Evolutionary conservation across 2,329 filamentous ascomycete genomes (phyloP).

Genomic region (Cytospora chrysosperma): DNA sequence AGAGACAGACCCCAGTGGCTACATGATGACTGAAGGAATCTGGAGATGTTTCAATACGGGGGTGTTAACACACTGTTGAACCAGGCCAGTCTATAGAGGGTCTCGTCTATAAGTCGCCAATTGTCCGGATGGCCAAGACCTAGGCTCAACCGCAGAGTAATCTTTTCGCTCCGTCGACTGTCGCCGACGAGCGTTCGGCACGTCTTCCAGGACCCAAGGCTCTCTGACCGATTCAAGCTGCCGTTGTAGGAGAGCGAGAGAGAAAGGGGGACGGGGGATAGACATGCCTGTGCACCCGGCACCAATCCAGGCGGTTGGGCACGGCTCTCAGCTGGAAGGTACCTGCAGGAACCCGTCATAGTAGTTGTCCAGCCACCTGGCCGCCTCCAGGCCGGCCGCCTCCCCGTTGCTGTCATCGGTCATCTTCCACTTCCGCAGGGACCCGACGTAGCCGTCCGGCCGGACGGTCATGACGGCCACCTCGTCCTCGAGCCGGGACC

Average conservation of each 20-base stretch:
- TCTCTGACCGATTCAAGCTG: too few relatives aligned
- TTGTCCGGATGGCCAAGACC: neutral
- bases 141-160: neutral
- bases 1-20: too few relatives aligned
- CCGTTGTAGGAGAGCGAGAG: too few relatives aligned
- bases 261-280: too few relatives aligned
- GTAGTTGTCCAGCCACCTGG: slow-evolving; percentile 55
- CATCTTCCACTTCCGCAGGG: slow-evolving; percentile 53
- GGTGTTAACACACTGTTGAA: neutral
- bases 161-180: neutral
- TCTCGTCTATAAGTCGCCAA: neutral
- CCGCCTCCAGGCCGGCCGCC: slow-evolving; percentile 41
- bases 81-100: neutral
- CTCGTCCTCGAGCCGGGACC: slow-evolving; percentile 50
- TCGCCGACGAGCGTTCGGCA: too few relatives aligned
- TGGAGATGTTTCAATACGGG: neutral
- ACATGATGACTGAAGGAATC: too few relatives aligned
- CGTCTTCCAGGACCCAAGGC: too few relatives aligned
- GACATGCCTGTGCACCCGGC: too few relatives aligned
- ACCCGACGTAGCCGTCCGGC: slow-evolving; percentile 73
- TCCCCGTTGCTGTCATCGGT: slow-evolving; percentile 46
- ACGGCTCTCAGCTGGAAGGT: slow-evolving; percentile 32
- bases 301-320: too few relatives aligned
- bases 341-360: slow-evolving; percentile 56
- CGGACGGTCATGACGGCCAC: slow-evolving; percentile 67